Percentiles rank a stretch among this genome's conserved stretches.
Evolutionary conservation across 768 basidiomycete species (phyloP).

Genomic region (Kwoniella sp.): DNA sequence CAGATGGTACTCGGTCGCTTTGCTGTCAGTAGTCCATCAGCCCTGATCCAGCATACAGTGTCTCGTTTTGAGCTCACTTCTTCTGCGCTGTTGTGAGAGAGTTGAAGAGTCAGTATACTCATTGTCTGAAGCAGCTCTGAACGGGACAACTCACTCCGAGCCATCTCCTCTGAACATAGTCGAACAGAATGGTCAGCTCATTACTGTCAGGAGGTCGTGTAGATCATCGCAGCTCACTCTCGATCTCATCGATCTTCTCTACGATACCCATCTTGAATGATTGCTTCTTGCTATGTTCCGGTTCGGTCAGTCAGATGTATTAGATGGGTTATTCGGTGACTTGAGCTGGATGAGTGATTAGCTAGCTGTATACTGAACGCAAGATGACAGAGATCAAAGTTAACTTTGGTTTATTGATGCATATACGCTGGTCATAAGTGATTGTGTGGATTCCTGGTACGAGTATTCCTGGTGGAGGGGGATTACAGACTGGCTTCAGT

Average conservation of each 20-base stretch:
- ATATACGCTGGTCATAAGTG: no score
- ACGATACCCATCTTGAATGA: slow-evolving; percentile 79
- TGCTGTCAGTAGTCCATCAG: slow-evolving; percentile 23
- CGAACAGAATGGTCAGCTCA: not conserved
- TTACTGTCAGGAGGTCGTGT: not conserved
- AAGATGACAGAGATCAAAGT: no score
- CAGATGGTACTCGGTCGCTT: slow-evolving; percentile 88
- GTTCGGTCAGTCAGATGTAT: not conserved
- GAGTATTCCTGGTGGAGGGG: no score
- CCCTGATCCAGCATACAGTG: slow-evolving; percentile 3
- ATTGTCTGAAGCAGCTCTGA: not conserved
- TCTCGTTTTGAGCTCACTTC: slow-evolving; percentile 70
- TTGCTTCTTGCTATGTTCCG: not conserved
- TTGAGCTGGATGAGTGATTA: not conserved
- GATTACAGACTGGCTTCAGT: no score
- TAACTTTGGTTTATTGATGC: no score
- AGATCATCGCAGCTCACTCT: slow-evolving; percentile 66
- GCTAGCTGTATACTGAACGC: not conserved
- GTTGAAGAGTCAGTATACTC: not conserved
- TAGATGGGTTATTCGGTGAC: not conserved
- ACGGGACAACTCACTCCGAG: slow-evolving; percentile 71
- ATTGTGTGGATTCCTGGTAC: no score
- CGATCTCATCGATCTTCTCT: slow-evolving; percentile 97
- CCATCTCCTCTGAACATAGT: slow-evolving; percentile 82
- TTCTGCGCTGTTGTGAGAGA: slow-evolving; percentile 71